Base-by-base conservation (phyloP, 2,329 filamentous ascomycete genomes). In the Hymenoscyphus scutula region DNA sequence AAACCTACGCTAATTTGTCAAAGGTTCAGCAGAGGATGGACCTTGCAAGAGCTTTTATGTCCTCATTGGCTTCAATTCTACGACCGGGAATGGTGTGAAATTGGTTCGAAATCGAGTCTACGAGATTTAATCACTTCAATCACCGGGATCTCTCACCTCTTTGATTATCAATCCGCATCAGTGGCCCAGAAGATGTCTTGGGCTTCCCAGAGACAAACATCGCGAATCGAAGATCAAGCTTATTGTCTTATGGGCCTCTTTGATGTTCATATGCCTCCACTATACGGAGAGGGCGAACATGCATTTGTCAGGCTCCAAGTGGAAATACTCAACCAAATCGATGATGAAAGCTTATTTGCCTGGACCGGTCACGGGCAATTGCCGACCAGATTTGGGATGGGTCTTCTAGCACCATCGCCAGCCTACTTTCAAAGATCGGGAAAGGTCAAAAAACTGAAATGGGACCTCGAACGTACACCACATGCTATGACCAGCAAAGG, bases 271-370 rank as follows among this genome's bases (percentile, higher is more conserved):
- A 65, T 65, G 58, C 59, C 64, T 15, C n/a, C 62, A 29, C 51
- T 61, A 27, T 63, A 65, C 38, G 60, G 55, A 6, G 62, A 64
- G 54, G 62, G 62, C 13, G 23, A 32, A 38, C 29, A 51, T 11
- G 61, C 61, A n/a, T 63, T 63, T 57, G 19, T 55, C 1, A 38
- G 61, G 29, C 56, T 63, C n/a, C 61, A 63, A 30, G 45, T 17
- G 15, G 53, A 55, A 55, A 55, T 55, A 37, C 32, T 77, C 41
- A 73, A 71, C 56, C 64, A 56, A 17, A 69, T 74, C 0, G 69
- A 73, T 15, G 76, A 77, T 62, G 73, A 77, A 54, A 74, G 71
- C 5, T 68, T 77, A 2, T 74, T 77, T 8, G 71, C 70, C 5
- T 74, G 70, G 72, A 66, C n/a, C 11, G 11, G 55, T 6, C 55